Conservation (phyloP, 2,329 filamentous ascomycete species). For the Aspergillus unguis region DNA sequence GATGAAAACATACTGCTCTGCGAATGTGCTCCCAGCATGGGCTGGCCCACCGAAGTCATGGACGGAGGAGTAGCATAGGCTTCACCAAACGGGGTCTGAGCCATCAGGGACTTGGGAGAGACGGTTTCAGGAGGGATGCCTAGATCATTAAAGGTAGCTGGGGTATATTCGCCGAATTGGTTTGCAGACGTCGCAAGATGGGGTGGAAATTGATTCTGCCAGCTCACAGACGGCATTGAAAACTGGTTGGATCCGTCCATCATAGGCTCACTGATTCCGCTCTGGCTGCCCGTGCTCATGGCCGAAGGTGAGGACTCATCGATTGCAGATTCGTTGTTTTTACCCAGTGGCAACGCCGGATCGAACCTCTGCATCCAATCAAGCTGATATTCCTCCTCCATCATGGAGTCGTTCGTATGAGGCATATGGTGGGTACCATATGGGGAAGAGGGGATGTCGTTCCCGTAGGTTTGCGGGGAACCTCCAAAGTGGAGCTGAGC, state of each 20-base stretch:
- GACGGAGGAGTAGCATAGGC: slow-evolving; percentile 75
- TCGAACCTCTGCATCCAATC: slow-evolving; percentile 85
- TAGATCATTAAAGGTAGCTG: slow-evolving; percentile 70
- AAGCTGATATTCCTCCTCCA: slow-evolving; percentile 69
- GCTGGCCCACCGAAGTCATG: slow-evolving; percentile 70
- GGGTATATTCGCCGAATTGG: slow-evolving; percentile 71
- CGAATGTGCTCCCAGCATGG: slow-evolving; percentile 63
- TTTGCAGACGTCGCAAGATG: slow-evolving; percentile 64
- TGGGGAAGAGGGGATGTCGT: slow-evolving; percentile 41
- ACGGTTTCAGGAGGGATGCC: slow-evolving; percentile 68
- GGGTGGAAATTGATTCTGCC: slow-evolving; percentile 66
- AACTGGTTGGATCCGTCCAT: slow-evolving; percentile 70
- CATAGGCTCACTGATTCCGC: slow-evolving; percentile 75
- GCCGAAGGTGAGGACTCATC: slow-evolving; percentile 94
- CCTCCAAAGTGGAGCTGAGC: slow-evolving; percentile 78
- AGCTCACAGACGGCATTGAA: slow-evolving; percentile 55
- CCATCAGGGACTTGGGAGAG: slow-evolving; percentile 71
- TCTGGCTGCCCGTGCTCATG: slow-evolving; percentile 91
- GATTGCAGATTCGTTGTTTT: slow-evolving; percentile 72
- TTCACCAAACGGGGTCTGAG: slow-evolving; percentile 66
- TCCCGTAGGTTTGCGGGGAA: slow-evolving; percentile 57
- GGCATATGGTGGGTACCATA: slow-evolving; percentile 52
- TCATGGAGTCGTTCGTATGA: slow-evolving; percentile 54
- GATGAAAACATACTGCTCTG: slow-evolving; percentile 52
- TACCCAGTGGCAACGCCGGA: slow-evolving; percentile 67